phyloP scores from a whole-genome alignment of 768 basidiomycete species.

The Leccinellum rugosiceps region DNA sequence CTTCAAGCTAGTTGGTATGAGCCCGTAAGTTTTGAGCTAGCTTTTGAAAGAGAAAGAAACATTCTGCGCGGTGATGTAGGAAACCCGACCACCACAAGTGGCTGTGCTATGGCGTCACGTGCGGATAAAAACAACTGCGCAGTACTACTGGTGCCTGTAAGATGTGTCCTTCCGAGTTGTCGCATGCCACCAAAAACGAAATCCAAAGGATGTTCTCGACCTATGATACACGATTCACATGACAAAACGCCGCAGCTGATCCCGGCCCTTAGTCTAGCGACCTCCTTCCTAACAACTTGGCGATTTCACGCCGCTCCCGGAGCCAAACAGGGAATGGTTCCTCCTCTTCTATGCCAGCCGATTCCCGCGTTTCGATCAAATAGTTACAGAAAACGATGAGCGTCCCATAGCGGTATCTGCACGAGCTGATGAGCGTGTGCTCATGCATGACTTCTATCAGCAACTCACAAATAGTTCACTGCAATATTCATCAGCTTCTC shows the following conservation, averaged over 20 bases:
- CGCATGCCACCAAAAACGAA: not conserved
- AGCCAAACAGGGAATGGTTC: slow-evolving; percentile 81
- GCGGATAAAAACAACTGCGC: not conserved
- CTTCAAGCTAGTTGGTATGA: not conserved
- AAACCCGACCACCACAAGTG: slow-evolving; percentile 14
- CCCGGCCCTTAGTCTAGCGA: slow-evolving; percentile 56
- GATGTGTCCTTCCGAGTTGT: not conserved
- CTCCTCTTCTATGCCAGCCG: slow-evolving; percentile 34
- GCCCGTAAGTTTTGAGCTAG: not conserved
- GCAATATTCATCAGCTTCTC: slow-evolving; percentile 70
- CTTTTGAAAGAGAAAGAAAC: not conserved
- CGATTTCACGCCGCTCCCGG: slow-evolving; percentile 79
- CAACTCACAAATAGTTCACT: slow-evolving; percentile 80
- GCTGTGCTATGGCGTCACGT: slow-evolving; percentile 26
- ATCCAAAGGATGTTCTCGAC: not conserved
- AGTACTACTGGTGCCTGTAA: not conserved
- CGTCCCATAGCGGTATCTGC: slow-evolving; percentile 83
- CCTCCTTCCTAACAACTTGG: slow-evolving; percentile 60
- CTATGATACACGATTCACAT: not conserved
- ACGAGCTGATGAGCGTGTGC: slow-evolving; percentile 4
- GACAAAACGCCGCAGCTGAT: not conserved
- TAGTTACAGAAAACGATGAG: slow-evolving; percentile 95
- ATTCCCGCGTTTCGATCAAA: slow-evolving; percentile 65
- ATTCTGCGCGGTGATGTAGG: slow-evolving; percentile 12
- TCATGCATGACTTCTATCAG: slow-evolving; percentile 8